phyloP scores from a whole-genome alignment of 2,329 filamentous ascomycete species.

The Xylaria sp. region DNA sequence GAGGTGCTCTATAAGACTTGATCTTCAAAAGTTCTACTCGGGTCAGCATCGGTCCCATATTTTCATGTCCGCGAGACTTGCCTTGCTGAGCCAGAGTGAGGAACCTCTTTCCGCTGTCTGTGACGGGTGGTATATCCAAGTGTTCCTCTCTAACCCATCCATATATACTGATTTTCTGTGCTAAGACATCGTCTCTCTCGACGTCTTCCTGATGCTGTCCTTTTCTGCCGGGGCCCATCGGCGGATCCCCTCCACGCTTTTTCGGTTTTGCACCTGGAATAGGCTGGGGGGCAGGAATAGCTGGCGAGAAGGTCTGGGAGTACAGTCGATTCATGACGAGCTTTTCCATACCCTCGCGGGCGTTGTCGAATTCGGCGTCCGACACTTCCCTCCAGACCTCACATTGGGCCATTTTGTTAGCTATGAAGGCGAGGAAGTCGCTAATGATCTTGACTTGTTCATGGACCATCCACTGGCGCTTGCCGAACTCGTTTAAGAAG shows the following conservation, averaged over 20 bases:
- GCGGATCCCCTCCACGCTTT: conserved; percentile 73
- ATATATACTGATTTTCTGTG: conserved; percentile 97
- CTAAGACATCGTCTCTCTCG: conserved; percentile 92
- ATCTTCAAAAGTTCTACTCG: conserved; percentile 89
- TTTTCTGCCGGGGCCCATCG: conserved; percentile 81
- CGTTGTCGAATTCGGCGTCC: conserved; percentile 97
- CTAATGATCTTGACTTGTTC: conserved; percentile 99
- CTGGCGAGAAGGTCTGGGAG: conserved; percentile 93
- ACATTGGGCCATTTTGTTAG: conserved; percentile 97
- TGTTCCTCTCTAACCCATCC: conserved; percentile 94
- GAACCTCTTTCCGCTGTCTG: conserved; percentile 88
- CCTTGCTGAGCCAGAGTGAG: conserved; percentile 88
- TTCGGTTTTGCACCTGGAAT: conserved; percentile 74
- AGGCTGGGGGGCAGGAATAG: conserved; percentile 83
- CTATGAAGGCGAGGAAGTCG: conserved; percentile 95
- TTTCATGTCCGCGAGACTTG: conserved; percentile 48
- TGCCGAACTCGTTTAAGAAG: conserved; percentile 92
- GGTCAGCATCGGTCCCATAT: conserved; percentile 42
- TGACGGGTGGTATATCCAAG: conserved; percentile 87
- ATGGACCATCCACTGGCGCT: conserved; percentile 99
- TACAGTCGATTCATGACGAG: conserved; percentile 98
- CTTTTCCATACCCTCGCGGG: conserved; percentile 98
- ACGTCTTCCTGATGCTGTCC: conserved; percentile 99
- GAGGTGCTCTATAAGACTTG: conserved; percentile 93
- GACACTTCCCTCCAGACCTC: conserved; percentile 97